Evolutionary conservation across 805 yeast species (phyloP).

Genomic region (Blastobotrys attinorum): DNA sequence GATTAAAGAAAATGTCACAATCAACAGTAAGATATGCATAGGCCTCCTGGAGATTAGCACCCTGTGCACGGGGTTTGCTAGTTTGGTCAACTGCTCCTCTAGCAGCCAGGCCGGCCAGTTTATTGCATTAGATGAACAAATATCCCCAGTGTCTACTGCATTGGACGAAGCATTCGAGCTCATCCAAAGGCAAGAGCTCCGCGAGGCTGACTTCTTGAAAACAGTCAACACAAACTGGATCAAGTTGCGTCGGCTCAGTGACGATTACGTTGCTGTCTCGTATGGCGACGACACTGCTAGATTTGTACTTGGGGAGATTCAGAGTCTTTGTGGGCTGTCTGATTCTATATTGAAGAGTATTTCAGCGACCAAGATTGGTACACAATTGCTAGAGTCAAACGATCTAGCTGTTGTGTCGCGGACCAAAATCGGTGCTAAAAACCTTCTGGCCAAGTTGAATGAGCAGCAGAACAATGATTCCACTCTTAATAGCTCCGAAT

Average conservation of each 20-base stretch:
- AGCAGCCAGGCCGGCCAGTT: constrained; percentile 3
- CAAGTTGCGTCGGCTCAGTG: background rate
- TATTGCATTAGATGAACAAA: background rate
- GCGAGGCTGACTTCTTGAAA: constrained; percentile 1
- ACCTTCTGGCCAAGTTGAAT: background rate
- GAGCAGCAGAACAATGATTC: background rate
- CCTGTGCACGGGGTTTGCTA: background rate
- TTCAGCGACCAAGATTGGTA: background rate
- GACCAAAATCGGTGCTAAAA: background rate
- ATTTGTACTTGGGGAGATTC: background rate
- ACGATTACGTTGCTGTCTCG: background rate
- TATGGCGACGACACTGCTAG: background rate
- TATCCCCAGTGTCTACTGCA: background rate
- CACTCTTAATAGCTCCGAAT: background rate
- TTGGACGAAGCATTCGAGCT: background rate
- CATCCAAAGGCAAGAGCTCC: background rate
- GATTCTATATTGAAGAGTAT: background rate
- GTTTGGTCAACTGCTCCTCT: background rate
- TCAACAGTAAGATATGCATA: constrained; percentile 10
- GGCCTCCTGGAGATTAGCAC: constrained; percentile 5
- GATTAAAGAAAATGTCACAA: constrained; percentile 5
- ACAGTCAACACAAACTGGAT: background rate
- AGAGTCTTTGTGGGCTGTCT: background rate
- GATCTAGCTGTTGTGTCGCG: background rate
- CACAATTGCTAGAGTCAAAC: background rate